Conservation (phyloP, 768 basidiomycete species). For the Trametes villosa region DNA sequence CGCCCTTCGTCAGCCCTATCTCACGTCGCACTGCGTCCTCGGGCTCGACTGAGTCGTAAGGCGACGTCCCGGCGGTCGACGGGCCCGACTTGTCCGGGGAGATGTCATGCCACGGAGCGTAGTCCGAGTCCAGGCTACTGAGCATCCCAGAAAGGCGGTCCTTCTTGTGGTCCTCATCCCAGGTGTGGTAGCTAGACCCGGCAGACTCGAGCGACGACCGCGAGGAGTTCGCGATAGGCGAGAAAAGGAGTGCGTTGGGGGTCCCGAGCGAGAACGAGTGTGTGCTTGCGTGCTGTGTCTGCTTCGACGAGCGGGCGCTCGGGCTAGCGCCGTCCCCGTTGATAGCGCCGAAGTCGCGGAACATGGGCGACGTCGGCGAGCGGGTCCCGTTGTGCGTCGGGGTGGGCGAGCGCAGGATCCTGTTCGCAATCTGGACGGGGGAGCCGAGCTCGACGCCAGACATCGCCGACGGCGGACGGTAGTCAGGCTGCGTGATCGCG, state of each 20-base stretch:
- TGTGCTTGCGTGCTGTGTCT: conserved; percentile 29
- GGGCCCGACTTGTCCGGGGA: conserved; percentile 52
- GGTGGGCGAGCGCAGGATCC: conserved; percentile 60
- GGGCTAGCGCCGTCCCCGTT: conserved; percentile 42
- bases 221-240: conserved; percentile 74
- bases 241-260: conserved; percentile 57
- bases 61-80: conserved; percentile 52
- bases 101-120: conserved; percentile 70
- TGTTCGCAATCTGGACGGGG: conserved; percentile 44
- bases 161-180: conserved; percentile 61
- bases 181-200: conserved; percentile 87
- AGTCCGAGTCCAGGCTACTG: conserved; percentile 51
- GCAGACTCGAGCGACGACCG: conserved; percentile 78
- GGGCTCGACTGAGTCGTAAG: conserved; percentile 56
- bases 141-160: conserved; percentile 60
- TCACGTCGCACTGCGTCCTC: conserved; percentile 69
- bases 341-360: conserved; percentile 39
- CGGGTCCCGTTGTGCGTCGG: conserved; percentile 63
- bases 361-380: conserved; percentile 57
- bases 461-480: conserved; percentile 51
- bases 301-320: conserved; percentile 58
- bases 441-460: conserved; percentile 56
- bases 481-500: conserved; percentile 23
- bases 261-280: conserved; percentile 42
- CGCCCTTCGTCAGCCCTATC: conserved; percentile 69